Conservation (phyloP, 2,329 filamentous ascomycete genomes). For the Colletotrichum scovillei region DNA sequence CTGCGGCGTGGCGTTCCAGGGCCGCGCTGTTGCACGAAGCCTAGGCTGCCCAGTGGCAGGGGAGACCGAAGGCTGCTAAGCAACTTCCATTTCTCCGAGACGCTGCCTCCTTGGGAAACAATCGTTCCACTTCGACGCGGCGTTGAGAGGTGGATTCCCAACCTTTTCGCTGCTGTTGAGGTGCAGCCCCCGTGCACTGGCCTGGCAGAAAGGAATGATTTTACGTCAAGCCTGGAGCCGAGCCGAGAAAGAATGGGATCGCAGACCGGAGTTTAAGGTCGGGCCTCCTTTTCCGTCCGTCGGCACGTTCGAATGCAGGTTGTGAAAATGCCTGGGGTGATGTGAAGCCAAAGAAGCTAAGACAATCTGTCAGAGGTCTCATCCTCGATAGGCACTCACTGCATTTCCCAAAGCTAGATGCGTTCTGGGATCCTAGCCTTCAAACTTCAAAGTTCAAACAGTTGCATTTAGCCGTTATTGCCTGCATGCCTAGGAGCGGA, state of each 20-base stretch:
- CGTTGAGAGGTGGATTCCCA: conserved; percentile 27
- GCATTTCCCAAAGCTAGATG: not conserved
- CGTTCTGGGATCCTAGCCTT: not conserved
- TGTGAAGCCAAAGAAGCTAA: not conserved
- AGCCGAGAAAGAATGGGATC: not conserved
- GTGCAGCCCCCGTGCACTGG: not conserved
- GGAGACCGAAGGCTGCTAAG: not conserved
- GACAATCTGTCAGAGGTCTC: not conserved
- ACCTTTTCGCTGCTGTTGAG: conserved; percentile 26
- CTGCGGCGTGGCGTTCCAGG: conserved; percentile 16
- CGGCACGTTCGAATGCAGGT: not conserved
- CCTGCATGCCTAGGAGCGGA: conserved; percentile 18
- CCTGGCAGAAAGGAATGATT: not conserved
- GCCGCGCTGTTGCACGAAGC: conserved; percentile 13
- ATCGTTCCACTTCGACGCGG: conserved; percentile 22
- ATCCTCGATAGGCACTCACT: not conserved
- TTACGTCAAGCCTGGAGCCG: not conserved
- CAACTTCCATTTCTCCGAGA: conserved; percentile 33
- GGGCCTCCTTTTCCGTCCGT: not conserved
- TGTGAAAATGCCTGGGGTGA: not conserved
- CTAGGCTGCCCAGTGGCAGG: conserved; percentile 1
- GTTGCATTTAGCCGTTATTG: conserved; percentile 5
- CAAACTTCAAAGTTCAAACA: not conserved
- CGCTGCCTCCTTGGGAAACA: not conserved
- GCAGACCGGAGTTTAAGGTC: not conserved